Percentiles rank a stretch among this genome's conserved stretches.
Evolutionary conservation across 2,329 filamentous ascomycete genomes (phyloP).

Genomic region (Gnomoniopsis smithogilvyi): DNA sequence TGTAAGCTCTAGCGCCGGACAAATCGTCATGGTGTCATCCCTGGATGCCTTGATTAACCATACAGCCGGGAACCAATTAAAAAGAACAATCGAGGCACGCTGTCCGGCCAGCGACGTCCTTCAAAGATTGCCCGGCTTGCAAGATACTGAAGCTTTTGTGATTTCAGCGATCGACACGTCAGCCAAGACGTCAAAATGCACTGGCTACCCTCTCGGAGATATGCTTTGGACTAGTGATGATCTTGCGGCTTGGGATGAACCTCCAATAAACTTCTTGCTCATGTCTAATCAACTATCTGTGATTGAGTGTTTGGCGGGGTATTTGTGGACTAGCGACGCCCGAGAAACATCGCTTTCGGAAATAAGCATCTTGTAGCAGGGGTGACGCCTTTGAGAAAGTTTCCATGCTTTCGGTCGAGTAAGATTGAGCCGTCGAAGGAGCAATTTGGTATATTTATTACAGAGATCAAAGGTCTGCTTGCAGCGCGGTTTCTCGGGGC

Average conservation of each 20-base stretch:
- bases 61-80: not conserved
- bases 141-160: not conserved
- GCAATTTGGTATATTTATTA: too few relatives aligned
- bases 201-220: not conserved
- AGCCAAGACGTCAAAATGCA: not conserved
- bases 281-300: not conserved
- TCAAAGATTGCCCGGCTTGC: not conserved
- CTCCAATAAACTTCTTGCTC: not conserved
- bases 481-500: too few relatives aligned
- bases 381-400: not conserved
- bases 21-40: not conserved
- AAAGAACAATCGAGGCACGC: not conserved
- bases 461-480: too few relatives aligned
- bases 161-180: not conserved
- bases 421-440: not conserved
- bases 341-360: not conserved
- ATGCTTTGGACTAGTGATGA: not conserved
- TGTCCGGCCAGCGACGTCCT: not conserved
- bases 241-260: not conserved
- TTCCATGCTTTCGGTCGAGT: not conserved
- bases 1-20: not conserved
- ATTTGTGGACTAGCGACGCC: not conserved
- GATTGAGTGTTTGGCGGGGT: not conserved
- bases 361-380: not conserved
- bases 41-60: not conserved